Conservation (phyloP, 352 stramenopile species). For the Phytophthora kernoviae region DNA sequence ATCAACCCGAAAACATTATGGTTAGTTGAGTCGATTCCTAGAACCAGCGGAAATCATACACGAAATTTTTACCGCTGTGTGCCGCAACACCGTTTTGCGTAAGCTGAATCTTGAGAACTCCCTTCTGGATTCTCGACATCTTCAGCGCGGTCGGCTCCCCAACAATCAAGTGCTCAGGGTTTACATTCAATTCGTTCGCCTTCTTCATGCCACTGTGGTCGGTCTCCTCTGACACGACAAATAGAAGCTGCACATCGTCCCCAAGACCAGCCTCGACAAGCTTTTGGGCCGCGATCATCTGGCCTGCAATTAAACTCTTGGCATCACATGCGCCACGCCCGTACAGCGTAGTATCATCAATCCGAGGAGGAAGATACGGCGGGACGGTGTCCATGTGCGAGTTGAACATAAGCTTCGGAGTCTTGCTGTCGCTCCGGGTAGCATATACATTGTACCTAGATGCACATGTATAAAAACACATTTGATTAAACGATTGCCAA, state of each 20-base stretch:
- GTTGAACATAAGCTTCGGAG: conserved; percentile 78
- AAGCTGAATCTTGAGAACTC: conserved; percentile 85
- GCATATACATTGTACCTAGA: conserved; percentile 81
- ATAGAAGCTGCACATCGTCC: conserved; percentile 75
- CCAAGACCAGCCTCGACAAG: conserved; percentile 60
- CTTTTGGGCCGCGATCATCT: conserved; percentile 81
- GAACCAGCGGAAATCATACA: neutral
- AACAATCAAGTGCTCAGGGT: conserved; percentile 77
- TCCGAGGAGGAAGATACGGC: conserved; percentile 66
- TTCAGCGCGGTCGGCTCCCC: conserved; percentile 81
- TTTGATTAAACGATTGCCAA: neutral
- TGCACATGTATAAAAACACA: conserved; percentile 7
- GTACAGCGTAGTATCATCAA: conserved; percentile 68
- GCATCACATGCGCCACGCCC: conserved; percentile 85
- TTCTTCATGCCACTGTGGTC: conserved; percentile 91
- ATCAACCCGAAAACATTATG: conserved; percentile 2
- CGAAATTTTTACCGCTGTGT: conserved; percentile 60
- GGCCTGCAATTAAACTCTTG: conserved; percentile 81
- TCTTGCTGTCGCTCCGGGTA: conserved; percentile 56
- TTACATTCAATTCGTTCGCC: conserved; percentile 77
- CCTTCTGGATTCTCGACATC: conserved; percentile 89
- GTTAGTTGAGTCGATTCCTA: conserved; percentile 7
- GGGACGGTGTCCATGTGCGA: conserved; percentile 89
- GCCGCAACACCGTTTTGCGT: conserved; percentile 73
- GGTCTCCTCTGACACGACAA: conserved; percentile 89